phyloP scores from a whole-genome alignment of 2,329 filamentous ascomycete genomes.

The Kalmusia sp. region DNA sequence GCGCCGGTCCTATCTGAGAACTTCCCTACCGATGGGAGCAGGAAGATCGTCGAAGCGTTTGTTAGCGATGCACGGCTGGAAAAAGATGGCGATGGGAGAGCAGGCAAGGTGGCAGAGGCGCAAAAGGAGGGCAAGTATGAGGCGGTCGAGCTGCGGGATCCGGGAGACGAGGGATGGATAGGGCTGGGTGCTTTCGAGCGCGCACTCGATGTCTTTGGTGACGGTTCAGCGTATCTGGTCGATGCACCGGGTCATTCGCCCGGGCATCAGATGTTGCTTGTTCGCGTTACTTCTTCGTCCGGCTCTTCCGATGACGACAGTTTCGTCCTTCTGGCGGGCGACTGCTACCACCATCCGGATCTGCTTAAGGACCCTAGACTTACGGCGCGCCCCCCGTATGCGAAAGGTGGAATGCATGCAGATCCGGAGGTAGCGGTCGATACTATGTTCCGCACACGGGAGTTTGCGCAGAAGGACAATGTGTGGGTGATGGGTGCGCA shows the following conservation, averaged over 20 bases:
- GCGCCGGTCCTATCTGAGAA: constrained; percentile 49
- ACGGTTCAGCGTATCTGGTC: constrained; percentile 57
- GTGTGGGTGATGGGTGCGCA: constrained; percentile 43
- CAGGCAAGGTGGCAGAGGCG: constrained; percentile 30
- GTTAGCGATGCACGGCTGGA: constrained; percentile 37
- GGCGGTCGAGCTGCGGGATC: constrained; percentile 33
- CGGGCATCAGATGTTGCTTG: constrained; percentile 57
- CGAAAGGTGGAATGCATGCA: constrained; percentile 35
- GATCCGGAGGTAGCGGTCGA: constrained; percentile 36
- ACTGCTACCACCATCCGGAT: constrained; percentile 39
- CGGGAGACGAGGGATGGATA: constrained; percentile 51
- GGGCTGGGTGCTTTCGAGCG: constrained; percentile 51
- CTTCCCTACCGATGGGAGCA: constrained; percentile 50
- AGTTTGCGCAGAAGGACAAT: constrained; percentile 28
- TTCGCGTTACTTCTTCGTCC: constrained; percentile 23
- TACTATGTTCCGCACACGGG: constrained; percentile 32
- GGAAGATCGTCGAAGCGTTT: constrained; percentile 49
- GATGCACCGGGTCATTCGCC: constrained; percentile 61
- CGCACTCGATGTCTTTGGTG: constrained; percentile 57
- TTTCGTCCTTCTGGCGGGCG: constrained; percentile 41
- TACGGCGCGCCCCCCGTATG: constrained; percentile 38
- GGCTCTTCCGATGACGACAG: constrained; percentile 15
- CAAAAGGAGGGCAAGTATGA: constrained; percentile 34
- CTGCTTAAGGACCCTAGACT: constrained; percentile 34
- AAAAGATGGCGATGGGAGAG: constrained; percentile 30